phyloP scores from a whole-genome alignment of 1,284 basidiomycete species.

The Heterobasidion parviporum region DNA sequence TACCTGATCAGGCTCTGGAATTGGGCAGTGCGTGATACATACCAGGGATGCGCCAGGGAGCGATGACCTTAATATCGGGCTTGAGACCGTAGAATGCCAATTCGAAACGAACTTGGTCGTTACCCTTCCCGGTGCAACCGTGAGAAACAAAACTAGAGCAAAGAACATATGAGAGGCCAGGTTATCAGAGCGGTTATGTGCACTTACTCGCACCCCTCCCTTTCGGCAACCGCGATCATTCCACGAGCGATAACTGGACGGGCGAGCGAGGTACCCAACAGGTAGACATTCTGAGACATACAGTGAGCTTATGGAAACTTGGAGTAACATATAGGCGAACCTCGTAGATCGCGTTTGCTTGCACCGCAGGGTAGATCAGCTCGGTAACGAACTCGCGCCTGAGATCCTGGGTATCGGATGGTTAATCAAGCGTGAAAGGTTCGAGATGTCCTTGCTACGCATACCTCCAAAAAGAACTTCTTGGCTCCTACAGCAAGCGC shows the following conservation, averaged over 20 bases:
- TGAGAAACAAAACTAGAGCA: conserved; percentile 84
- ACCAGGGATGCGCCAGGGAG: conserved; percentile 96
- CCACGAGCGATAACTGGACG: conserved; percentile 98
- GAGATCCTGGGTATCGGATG: conserved; percentile 57
- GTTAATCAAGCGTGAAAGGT: neutral
- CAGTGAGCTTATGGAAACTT: neutral
- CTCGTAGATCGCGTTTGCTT: conserved; percentile 99
- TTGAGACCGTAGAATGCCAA: conserved; percentile 98
- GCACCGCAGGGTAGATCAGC: conserved; percentile 95
- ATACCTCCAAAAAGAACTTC: conserved; percentile 88
- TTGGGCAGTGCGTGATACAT: conserved; percentile 12
- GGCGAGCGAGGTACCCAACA: conserved; percentile 95
- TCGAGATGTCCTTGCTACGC: neutral
- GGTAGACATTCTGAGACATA: conserved; percentile 77
- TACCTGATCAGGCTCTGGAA: neutral
- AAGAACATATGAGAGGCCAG: conserved; percentile 1
- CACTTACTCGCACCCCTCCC: conserved; percentile 86
- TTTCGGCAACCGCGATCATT: conserved; percentile 92
- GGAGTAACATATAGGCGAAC: conserved; percentile 25
- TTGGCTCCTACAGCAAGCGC: conserved; percentile 90
- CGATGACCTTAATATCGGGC: conserved; percentile 98
- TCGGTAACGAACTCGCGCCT: conserved; percentile 94
- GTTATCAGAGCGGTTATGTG: neutral
- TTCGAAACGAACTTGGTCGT: conserved; percentile 99
- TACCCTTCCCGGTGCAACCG: conserved; percentile 99